Evolutionary conservation across 352 stramenopile species (phyloP).

Genomic region (Aphanomyces cochlioides): DNA sequence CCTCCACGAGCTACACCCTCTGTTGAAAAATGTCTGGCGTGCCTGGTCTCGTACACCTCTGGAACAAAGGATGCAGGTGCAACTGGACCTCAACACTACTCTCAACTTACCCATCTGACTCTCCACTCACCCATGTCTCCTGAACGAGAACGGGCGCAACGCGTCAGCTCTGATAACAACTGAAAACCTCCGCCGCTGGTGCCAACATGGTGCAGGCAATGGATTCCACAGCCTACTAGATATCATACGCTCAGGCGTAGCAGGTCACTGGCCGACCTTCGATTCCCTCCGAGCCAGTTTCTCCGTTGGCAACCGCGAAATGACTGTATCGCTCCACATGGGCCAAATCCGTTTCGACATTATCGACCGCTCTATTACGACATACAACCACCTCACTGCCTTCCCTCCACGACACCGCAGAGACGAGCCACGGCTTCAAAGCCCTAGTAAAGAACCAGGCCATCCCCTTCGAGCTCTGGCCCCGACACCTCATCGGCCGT

Average conservation of each 20-base stretch:
- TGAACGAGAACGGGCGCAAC: not conserved
- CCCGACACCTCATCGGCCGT: not conserved
- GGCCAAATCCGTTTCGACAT: not conserved
- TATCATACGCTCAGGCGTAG: too few species aligned
- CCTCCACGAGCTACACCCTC: not conserved
- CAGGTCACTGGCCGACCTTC: not conserved
- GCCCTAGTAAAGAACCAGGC: slow-evolving; percentile 1
- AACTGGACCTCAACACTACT: not conserved
- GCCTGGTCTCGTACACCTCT: not conserved
- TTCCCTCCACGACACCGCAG: not conserved
- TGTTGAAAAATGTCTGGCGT: slow-evolving; percentile 11
- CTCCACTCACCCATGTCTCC: not conserved
- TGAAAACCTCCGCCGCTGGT: not conserved
- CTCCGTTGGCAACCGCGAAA: not conserved
- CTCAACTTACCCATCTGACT: slow-evolving; percentile 19
- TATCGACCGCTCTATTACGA: not conserved
- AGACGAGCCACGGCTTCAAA: not conserved
- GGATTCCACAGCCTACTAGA: slow-evolving; percentile 4
- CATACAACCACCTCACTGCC: slow-evolving; percentile 9
- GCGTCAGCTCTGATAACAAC: not conserved
- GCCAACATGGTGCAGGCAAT: not conserved
- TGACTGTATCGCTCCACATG: not conserved
- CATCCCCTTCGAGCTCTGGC: slow-evolving; percentile 11
- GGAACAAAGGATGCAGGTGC: not conserved
- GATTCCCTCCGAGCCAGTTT: not conserved